Evolutionary conservation across 805 yeast species (phyloP).

Genomic region (Metschnikowia cerradonensis): DNA sequence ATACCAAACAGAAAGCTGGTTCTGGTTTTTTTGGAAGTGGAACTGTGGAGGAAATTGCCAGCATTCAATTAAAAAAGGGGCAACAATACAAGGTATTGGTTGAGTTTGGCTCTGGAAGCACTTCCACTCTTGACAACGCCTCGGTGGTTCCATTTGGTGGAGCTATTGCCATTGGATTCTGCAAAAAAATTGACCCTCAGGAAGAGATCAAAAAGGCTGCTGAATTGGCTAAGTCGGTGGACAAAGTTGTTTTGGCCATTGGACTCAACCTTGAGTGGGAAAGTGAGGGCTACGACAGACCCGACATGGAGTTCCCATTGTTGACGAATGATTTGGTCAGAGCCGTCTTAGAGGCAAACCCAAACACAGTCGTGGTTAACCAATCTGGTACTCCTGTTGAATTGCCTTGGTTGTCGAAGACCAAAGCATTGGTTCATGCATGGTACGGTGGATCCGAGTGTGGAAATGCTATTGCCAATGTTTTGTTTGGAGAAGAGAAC

Average conservation of each 20-base stretch:
- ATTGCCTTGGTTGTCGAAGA: constrained; percentile 48
- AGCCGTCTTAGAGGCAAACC: constrained; percentile 44
- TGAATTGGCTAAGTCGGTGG: constrained; percentile 45
- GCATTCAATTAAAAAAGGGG: constrained; percentile 9
- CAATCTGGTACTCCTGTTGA: constrained; percentile 63
- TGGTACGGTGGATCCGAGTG: constrained; percentile 57
- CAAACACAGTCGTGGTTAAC: constrained; percentile 49
- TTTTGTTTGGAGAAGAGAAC: constrained; percentile 54
- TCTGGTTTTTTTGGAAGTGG: constrained; percentile 12
- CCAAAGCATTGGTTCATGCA: constrained; percentile 45
- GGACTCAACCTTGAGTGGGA: constrained; percentile 58
- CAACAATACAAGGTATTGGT: constrained; percentile 5
- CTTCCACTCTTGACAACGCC: constrained; percentile 9
- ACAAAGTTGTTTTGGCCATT: constrained; percentile 48
- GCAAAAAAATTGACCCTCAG: constrained; percentile 20
- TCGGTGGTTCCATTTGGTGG: constrained; percentile 27
- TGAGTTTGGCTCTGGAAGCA: constrained; percentile 12
- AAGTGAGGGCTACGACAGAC: constrained; percentile 56
- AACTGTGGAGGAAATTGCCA: constrained; percentile 10
- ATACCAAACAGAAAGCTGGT: constrained; percentile 6
- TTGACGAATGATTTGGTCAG: constrained; percentile 42
- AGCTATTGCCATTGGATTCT: constrained; percentile 20
- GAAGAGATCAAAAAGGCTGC: constrained; percentile 37
- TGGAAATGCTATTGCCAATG: constrained; percentile 59
- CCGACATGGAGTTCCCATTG: constrained; percentile 48